These are phyloP conservation scores for Nelumbo lutea DNA, from an alignment of 164 flowering plant genomes.

Conservation along the genomic window DNA sequence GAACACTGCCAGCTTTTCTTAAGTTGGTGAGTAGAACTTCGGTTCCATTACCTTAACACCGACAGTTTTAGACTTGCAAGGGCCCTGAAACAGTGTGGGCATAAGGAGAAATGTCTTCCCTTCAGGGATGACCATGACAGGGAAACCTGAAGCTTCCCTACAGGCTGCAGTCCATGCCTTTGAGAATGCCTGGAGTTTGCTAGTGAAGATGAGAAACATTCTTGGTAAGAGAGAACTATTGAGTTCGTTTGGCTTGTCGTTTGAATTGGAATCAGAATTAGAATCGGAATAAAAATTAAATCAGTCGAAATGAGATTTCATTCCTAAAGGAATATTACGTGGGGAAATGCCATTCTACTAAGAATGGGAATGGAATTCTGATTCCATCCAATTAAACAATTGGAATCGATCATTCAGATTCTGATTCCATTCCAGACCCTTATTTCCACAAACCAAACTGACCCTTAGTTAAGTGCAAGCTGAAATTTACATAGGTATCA, in stretches of 20 bases:
- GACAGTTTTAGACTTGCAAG: constrained; percentile 11
- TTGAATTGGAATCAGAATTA: no score
- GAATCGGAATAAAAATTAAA: no score
- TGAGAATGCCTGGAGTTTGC: constrained; percentile 13
- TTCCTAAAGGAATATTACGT: no score
- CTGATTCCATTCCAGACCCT: no score
- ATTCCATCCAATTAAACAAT: no score
- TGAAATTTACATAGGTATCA: constrained; percentile 17
- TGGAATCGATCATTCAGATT: no score
- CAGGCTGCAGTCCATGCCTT: constrained; percentile 21
- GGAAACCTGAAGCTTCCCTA: neutral
- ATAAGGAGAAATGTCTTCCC: constrained; percentile 13
- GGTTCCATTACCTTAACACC: constrained; percentile 1
- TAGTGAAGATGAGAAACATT: neutral
- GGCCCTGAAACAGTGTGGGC: constrained; percentile 14
- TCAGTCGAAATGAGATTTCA: no score
- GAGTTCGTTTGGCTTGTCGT: no score
- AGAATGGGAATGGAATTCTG: no score
- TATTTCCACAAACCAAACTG: no score
- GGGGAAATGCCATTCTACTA: no score
- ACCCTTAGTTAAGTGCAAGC: neutral
- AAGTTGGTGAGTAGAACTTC: neutral
- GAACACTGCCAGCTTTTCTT: neutral
- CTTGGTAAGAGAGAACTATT: neutral
- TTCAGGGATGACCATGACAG: constrained; percentile 11